phyloP scores from a whole-genome alignment of 257 asterid genomes.

The Gardenia jasminoides region DNA sequence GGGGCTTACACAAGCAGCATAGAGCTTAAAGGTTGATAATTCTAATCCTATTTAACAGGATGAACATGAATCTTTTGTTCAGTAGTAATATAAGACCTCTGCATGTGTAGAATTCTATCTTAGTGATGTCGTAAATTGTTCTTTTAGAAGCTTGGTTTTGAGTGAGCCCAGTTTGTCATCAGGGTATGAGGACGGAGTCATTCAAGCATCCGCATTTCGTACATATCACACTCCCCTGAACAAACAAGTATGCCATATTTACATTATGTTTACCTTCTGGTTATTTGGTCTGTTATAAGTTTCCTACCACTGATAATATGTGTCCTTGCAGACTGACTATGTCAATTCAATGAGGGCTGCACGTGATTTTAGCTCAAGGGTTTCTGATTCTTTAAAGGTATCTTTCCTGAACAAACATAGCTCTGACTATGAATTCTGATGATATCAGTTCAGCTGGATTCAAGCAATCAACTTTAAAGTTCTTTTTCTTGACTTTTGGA shows the following conservation, averaged over 20 bases:
- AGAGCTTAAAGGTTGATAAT: constrained; percentile 65
- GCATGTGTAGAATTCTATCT: background rate
- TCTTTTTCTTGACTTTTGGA: background rate
- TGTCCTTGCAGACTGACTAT: constrained; percentile 58
- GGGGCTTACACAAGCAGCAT: constrained; percentile 89
- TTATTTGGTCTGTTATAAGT: constrained; percentile 3
- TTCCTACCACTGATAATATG: constrained; percentile 2
- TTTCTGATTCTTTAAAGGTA: constrained; percentile 84
- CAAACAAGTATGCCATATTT: constrained; percentile 59
- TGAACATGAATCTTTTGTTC: background rate
- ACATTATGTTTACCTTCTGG: background rate
- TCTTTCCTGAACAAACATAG: background rate
- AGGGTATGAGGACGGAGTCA: constrained; percentile 77
- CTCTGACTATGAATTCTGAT: background rate
- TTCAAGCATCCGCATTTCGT: constrained; percentile 88
- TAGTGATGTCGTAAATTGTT: background rate
- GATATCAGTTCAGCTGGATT: background rate
- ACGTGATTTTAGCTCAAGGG: constrained; percentile 78
- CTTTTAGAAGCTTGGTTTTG: constrained; percentile 16
- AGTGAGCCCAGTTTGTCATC: constrained; percentile 24
- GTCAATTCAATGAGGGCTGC: constrained; percentile 98
- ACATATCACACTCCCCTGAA: constrained; percentile 95
- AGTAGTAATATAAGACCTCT: background rate
- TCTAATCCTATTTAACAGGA: background rate
- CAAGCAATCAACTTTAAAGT: background rate